These are phyloP conservation scores for Rhododendron vialii DNA, from an alignment of 148 eudicot species.

Conservation along the genomic window DNA sequence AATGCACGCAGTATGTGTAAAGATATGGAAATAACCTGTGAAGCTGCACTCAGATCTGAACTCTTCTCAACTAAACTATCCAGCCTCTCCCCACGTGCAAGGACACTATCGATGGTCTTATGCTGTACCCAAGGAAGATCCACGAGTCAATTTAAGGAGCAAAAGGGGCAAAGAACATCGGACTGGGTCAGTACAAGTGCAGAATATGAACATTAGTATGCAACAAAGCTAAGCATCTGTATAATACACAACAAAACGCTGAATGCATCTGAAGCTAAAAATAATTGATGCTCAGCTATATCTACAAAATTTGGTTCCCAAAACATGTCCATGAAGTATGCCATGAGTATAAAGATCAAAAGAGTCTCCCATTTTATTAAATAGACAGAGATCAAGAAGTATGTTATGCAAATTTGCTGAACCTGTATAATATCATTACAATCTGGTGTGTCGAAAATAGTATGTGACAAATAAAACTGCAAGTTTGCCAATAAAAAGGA, in stretches of 20 bases:
- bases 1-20: not conserved
- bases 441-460: not conserved
- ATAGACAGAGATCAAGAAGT: not conserved
- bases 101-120: conserved; percentile 84
- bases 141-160: not conserved
- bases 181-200: not conserved
- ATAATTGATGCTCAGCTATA: not conserved
- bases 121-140: conserved; percentile 42
- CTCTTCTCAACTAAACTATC: conserved; percentile 95
- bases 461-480: not conserved
- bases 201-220: not conserved
- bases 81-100: conserved; percentile 83
- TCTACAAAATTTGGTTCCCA: not conserved
- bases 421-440: not conserved
- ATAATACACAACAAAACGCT: not conserved
- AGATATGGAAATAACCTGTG: conserved; percentile 49
- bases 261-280: not conserved
- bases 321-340: not conserved
- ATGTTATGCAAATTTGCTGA: not conserved
- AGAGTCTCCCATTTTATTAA: not conserved
- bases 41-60: conserved; percentile 87
- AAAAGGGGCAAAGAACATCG: not conserved
- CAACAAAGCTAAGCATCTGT: not conserved
- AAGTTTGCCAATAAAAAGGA: not conserved
- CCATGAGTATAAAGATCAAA: not conserved